Evolutionary conservation across 495 filamentous ascomycete species (phyloP).

Genomic region (Podospora pseudoanserina): DNA sequence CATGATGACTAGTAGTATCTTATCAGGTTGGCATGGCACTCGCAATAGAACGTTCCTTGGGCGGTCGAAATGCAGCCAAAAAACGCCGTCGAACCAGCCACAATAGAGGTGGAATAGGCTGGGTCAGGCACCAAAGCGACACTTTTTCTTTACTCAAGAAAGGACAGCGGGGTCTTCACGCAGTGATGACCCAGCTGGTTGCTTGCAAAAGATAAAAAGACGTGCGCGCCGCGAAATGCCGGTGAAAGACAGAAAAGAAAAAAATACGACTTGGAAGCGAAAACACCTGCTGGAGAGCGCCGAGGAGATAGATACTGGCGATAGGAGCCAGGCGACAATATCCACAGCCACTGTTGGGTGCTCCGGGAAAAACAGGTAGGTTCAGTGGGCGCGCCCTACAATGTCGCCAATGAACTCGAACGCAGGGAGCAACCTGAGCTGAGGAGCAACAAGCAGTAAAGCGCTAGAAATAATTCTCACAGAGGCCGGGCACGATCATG

Average conservation of each 20-base stretch:
- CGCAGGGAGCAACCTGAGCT: neutral
- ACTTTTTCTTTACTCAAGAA: neutral
- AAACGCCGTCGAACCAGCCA: neutral
- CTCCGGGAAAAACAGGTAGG: neutral
- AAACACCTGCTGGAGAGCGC: neutral
- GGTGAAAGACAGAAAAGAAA: neutral
- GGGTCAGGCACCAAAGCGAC: neutral
- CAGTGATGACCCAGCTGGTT: neutral
- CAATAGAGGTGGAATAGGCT: constrained; percentile 6
- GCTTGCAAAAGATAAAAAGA: neutral
- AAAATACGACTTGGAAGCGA: neutral
- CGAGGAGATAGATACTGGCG: neutral
- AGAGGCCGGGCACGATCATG: neutral
- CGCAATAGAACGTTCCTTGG: neutral
- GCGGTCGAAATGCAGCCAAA: neutral
- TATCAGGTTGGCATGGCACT: neutral
- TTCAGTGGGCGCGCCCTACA: neutral
- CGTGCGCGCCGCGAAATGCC: neutral
- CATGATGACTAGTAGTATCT: constrained; percentile 19
- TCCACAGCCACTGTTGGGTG: neutral
- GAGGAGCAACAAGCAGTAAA: neutral
- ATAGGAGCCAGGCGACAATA: neutral
- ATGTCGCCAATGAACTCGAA: neutral
- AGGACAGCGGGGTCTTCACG: neutral
- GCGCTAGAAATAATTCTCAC: neutral